A percentile compares a stretch with the other conserved stretches of the same genome.
These are phyloP conservation scores for Trichoderma atrobrunneum DNA, from an alignment of 2,329 filamentous ascomycete genomes.

Conservation along the genomic window DNA sequence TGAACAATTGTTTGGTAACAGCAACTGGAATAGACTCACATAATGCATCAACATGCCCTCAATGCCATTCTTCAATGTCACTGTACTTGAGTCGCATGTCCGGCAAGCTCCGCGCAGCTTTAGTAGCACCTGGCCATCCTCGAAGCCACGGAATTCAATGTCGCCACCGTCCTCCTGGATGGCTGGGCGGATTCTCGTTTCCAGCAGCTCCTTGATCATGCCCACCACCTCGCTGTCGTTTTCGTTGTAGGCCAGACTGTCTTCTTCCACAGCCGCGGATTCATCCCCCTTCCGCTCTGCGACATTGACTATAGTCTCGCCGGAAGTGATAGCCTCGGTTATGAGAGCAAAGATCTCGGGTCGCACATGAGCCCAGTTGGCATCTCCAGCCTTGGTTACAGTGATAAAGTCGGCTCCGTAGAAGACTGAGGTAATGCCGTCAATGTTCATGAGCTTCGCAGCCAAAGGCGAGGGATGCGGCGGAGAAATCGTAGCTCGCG, in stretches of 20 bases:
- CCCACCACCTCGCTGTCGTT: constrained; percentile 91
- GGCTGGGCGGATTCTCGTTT: constrained; percentile 89
- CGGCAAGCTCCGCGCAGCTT: constrained; percentile 91
- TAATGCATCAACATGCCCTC: constrained; percentile 99
- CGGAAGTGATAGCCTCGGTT: constrained; percentile 84
- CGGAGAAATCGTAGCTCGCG: constrained; percentile 81
- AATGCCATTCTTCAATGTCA: constrained; percentile 95
- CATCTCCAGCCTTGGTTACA: constrained; percentile 83
- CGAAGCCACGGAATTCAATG: constrained; percentile 91
- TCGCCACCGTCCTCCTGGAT: constrained; percentile 98
- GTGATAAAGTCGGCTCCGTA: constrained; percentile 97
- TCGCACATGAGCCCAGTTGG: constrained; percentile 91
- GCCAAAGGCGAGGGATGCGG: constrained; percentile 90
- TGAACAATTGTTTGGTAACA: not conserved
- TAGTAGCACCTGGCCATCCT: constrained; percentile 74
- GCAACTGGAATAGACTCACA: constrained; percentile 51
- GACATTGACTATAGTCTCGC: constrained; percentile 75
- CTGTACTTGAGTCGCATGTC: constrained; percentile 94
- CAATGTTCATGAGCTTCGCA: constrained; percentile 84
- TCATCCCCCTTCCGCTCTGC: constrained; percentile 59
- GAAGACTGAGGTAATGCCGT: constrained; percentile 92
- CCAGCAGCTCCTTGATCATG: constrained; percentile 97
- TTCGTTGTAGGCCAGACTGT: constrained; percentile 79
- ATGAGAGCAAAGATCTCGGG: constrained; percentile 95
- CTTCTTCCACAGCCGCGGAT: constrained; percentile 45